Evolutionary conservation across 164 flowering plant genomes (phyloP), one percentile per base, ranked within the genome.

Genomic region (Aristolochia contorta): DNA sequence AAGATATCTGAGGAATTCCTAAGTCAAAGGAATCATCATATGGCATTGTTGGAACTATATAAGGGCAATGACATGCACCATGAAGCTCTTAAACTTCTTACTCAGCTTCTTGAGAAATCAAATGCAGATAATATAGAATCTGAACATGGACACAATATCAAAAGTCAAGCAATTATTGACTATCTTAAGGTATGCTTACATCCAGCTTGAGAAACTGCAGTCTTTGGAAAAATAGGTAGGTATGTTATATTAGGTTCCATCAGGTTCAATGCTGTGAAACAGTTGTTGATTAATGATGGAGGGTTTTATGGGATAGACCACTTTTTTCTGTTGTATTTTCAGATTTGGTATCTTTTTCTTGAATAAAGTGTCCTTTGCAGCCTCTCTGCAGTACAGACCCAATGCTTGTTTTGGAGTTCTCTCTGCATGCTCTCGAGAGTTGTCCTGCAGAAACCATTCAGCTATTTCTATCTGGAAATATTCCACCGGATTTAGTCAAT

Each of bases 381-480:
- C 97, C 97, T 67, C 80, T 91, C 24, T 87, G 99, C 72, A 81
- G 71, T 22, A 83, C 85, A 50, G 96, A 94, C 51, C 96, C 96
- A 18, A 87, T 91, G 85, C 93, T 94, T 56, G 97, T 89, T 59
- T 78, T 94, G 69, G 99, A 94, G 68, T 91, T 72, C 75, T 82
- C 99, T 20, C 82, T 83, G 96, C 93, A 71, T 74, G 91, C 86
- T 72, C 94, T 94, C 65, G 94, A 87, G 74, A 87, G 86, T 66
- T 89, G 96, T 69, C 99, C 99, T 21, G 70, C 81, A 15, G 84
- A 91, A 77, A 89, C 99, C 47, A 87, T 94, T 76, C 97, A 91
- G 70, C 94, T 94, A 49, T 87, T 89, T 77, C 66, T 94, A 61
- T 80, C 94, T 48, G 97, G 96, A 70, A 87, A 91, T 74, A 75